Conservation (phyloP, 2,329 filamentous ascomycete species). For the Paramyrothecium sp. region DNA sequence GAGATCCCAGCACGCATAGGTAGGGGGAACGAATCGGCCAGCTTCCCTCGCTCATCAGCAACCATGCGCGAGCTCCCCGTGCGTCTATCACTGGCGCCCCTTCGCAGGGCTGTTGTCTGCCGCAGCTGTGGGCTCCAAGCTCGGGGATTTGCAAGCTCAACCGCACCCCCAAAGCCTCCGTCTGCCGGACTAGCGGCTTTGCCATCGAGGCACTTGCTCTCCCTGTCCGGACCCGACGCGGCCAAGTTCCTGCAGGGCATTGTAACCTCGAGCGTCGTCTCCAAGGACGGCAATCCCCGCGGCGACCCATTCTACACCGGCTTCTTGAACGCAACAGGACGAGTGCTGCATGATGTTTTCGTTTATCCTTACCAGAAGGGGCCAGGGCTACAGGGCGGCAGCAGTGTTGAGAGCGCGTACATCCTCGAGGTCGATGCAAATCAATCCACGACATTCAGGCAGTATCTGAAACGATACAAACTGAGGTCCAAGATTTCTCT, state of each 20-base stretch:
- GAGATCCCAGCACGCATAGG: neutral
- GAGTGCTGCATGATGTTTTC: conserved; percentile 86
- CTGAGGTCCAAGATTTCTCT: conserved; percentile 76
- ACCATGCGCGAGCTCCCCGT: conserved; percentile 22
- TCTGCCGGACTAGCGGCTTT: conserved; percentile 53
- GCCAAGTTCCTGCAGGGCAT: conserved; percentile 86
- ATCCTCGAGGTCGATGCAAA: conserved; percentile 79
- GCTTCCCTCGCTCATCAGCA: neutral
- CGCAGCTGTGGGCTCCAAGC: conserved; percentile 29
- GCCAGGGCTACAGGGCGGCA: conserved; percentile 16
- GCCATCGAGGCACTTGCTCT: conserved; percentile 74
- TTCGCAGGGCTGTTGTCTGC: conserved; percentile 19
- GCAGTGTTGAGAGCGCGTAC: conserved; percentile 36
- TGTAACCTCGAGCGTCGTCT: conserved; percentile 61
- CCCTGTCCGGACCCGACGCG: conserved; percentile 75
- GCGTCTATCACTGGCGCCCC: conserved; percentile 14
- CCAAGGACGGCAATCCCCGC: conserved; percentile 31
- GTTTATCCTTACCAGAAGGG: conserved; percentile 64
- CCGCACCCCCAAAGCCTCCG: conserved; percentile 39
- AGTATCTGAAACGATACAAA: conserved; percentile 82
- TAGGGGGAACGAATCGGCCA: neutral
- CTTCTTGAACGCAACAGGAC: conserved; percentile 82
- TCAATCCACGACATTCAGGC: conserved; percentile 60
- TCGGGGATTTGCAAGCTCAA: conserved; percentile 26
- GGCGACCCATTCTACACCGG: conserved; percentile 69